Conservation (phyloP, 148 eudicot genomes). For the Fagopyrum esculentum region DNA sequence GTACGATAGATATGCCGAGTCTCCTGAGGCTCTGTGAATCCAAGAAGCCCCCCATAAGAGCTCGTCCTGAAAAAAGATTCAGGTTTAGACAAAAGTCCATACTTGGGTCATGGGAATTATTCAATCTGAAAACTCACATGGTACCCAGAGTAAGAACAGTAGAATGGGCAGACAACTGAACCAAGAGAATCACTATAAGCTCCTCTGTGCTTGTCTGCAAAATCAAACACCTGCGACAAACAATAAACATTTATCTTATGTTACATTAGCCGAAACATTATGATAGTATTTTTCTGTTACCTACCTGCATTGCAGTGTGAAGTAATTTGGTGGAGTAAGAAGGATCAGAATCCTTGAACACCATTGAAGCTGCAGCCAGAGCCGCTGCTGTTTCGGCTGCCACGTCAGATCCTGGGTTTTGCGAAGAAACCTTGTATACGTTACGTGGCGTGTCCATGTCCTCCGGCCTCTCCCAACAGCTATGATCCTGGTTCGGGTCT, state of each 20-base stretch:
- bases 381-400: constrained; percentile 96
- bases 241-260: not conserved
- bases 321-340: constrained; percentile 55
- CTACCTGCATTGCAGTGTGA: constrained; percentile 47
- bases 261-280: not conserved
- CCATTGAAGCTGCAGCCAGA: constrained; percentile 81
- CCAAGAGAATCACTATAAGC: constrained; percentile 67
- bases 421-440: constrained; percentile 55
- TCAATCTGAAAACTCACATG: constrained; percentile 31
- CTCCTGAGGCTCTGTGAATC: constrained; percentile 65
- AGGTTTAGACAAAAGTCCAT: no score
- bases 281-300: not conserved
- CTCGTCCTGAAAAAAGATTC: constrained; percentile 47
- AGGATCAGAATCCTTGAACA: constrained; percentile 67
- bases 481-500: constrained; percentile 67
- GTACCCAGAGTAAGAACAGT: constrained; percentile 86
- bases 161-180: constrained; percentile 72
- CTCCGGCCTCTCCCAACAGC: constrained; percentile 92
- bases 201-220: constrained; percentile 73
- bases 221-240: constrained; percentile 53
- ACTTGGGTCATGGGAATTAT: no score
- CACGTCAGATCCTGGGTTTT: constrained; percentile 85
- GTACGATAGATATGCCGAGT: constrained; percentile 49
- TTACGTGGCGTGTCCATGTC: constrained; percentile 91
- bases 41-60: constrained; percentile 92